phyloP scores from a whole-genome alignment of 106 monocot genomes.

The Iris macrosiphon region DNA sequence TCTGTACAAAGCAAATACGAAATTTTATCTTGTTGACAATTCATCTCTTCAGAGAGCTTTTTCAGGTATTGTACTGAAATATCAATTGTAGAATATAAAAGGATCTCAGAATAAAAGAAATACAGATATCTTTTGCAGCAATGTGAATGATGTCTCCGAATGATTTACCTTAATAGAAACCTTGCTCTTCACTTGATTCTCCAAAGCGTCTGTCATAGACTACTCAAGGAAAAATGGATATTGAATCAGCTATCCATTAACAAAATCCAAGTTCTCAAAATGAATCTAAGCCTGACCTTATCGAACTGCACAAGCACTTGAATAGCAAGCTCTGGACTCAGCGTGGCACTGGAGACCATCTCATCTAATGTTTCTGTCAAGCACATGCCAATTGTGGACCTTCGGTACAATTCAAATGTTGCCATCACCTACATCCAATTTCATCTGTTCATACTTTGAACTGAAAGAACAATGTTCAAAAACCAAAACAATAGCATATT shows the following conservation, averaged over 20 bases:
- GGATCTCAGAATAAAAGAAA: neutral
- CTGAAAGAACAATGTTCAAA: too few relatives aligned
- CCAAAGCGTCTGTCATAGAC: constrained; percentile 94
- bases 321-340: constrained; percentile 71
- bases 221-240: constrained; percentile 12
- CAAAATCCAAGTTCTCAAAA: neutral
- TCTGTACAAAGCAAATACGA: too few relatives aligned
- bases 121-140: neutral
- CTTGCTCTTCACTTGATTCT: constrained; percentile 93
- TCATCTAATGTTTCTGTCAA: constrained; percentile 75
- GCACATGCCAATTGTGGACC: constrained; percentile 74
- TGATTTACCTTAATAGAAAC: constrained; percentile 67
- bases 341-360: constrained; percentile 62
- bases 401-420: constrained; percentile 70
- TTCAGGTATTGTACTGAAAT: too few relatives aligned
- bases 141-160: neutral
- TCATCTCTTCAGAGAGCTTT: too few relatives aligned
- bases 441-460: neutral
- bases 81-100: too few relatives aligned
- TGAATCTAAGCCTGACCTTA: constrained; percentile 31
- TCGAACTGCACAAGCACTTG: constrained; percentile 84
- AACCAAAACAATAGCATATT: too few relatives aligned
- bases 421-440: constrained; percentile 31
- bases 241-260: neutral
- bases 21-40: too few relatives aligned